Evolutionary conservation across 75 land plant species (phyloP).

Genomic region (Selaginella moellendorffii): DNA sequence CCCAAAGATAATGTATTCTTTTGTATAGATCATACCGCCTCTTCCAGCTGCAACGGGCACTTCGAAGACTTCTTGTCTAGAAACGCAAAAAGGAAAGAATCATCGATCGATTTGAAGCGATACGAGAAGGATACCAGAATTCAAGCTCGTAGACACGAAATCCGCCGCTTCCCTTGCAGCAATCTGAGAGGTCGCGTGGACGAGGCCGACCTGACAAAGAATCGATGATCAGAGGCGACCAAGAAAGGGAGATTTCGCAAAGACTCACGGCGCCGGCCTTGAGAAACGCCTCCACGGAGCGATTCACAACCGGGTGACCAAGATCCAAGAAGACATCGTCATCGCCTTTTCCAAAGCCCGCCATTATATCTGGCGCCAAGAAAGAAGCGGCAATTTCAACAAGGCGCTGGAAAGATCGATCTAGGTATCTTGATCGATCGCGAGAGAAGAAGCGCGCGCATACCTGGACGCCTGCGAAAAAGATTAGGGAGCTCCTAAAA

Average conservation of each 20-base stretch:
- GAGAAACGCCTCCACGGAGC: neutral
- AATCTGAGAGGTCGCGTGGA: conserved; percentile 7
- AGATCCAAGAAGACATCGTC: neutral
- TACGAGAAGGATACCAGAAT: neutral
- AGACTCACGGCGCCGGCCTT: neutral
- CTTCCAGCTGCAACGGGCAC: neutral
- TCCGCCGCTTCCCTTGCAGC: conserved; percentile 23
- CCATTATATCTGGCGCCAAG: neutral
- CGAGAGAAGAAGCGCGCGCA: neutral
- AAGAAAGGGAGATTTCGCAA: conserved; percentile 24
- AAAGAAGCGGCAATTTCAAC: neutral
- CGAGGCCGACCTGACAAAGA: neutral
- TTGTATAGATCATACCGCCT: no score
- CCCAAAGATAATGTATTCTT: neutral
- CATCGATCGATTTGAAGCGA: no score
- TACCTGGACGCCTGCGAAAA: no score
- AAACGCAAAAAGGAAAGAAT: no score
- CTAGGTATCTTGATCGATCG: conserved; percentile 6
- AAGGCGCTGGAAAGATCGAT: neutral
- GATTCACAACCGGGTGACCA: neutral
- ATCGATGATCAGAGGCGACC: neutral
- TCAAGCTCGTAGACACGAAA: conserved; percentile 17
- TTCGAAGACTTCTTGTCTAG: neutral
- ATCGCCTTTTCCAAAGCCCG: conserved; percentile 14
- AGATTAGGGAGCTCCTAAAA: no score